These are phyloP conservation scores for Trametes versicolor DNA, from an alignment of 1,284 basidiomycete species.

Conservation along the genomic window DNA sequence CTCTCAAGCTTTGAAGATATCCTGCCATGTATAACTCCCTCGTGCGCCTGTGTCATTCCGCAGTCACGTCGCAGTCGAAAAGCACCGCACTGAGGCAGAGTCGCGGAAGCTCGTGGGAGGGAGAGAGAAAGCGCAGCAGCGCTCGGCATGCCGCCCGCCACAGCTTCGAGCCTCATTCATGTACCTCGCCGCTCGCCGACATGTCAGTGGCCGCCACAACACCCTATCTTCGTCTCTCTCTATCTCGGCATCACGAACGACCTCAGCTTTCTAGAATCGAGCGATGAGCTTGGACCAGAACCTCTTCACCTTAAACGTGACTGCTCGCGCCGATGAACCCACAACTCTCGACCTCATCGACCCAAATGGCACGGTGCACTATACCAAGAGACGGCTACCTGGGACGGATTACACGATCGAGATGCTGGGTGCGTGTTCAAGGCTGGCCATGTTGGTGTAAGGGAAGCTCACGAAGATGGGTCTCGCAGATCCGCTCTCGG, in stretches of 20 bases:
- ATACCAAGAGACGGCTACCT: conserved; percentile 69
- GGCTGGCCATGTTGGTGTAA: not conserved
- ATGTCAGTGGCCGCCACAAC: conserved; percentile 20
- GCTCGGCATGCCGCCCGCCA: conserved; percentile 12
- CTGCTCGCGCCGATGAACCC: conserved; percentile 64
- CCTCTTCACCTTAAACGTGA: conserved; percentile 78
- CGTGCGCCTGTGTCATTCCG: not conserved
- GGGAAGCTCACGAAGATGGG: not conserved
- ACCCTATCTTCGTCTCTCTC: conserved; percentile 6
- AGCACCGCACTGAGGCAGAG: not conserved
- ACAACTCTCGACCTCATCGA: conserved; percentile 75
- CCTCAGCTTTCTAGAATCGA: not conserved
- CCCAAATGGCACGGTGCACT: conserved; percentile 67
- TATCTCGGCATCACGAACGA: not conserved
- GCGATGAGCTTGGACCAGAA: conserved; percentile 63
- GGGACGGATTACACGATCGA: conserved; percentile 66
- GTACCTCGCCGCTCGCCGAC: conserved; percentile 23
- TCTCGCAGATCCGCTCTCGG: conserved; percentile 68
- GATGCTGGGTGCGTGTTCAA: conserved; percentile 63
- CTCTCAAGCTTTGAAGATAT: too few species aligned
- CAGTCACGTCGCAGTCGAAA: not conserved
- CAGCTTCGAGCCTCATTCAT: conserved; percentile 17
- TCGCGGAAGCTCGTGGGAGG: not conserved
- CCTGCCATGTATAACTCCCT: too few species aligned
- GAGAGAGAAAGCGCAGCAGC: conserved; percentile 11